Evolutionary conservation across 257 asterid genomes (phyloP), one percentile per base, ranked within the genome.

Genomic region (Solanum sejunctum): DNA sequence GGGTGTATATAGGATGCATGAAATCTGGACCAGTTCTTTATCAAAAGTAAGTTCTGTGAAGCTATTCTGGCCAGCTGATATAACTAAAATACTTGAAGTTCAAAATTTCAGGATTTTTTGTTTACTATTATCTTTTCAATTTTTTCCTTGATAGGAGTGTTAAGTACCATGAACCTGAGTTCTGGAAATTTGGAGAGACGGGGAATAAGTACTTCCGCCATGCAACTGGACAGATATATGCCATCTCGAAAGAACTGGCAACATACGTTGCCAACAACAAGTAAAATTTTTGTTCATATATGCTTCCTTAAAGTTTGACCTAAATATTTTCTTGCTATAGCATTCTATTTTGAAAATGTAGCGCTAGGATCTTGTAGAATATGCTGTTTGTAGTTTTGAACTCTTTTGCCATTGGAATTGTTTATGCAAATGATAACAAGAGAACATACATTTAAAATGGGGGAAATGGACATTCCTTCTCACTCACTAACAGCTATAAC

Each of bases 1-100:
- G 93, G 78, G 92, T 92, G 43, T 92, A 92, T 41, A 88, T 89
- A 21, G 95, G 95, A 85, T 92, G 93, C 64, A 92, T 92, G 94
- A 92, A 92, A 85, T 92, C 94, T 6, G 95, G 94, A 23, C 92
- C 95, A 56, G 95, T 92, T 83, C 91, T 92, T 45, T 78, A 80
- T 82, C 91, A 90, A 70, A 92, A 87, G 95, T 92, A 88, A 85
- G 60, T 80, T 32, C 75, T 77, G 5, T 16, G 49, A 77, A 77
- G 56, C 82, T 77, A 51, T 77, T 77, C 47, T 77, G 47, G 47
- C 47, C 47, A 52, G 23, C 82, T 15, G 64, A 77, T 26, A 17
- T 52, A 54, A 26, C 82, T 52, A 51, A 26, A 51, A 1, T 23
- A 26, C 23, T 77, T 23, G 64, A 77, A 77, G 64, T 26, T 77